Base-by-base conservation (phyloP, 495 filamentous ascomycete genomes). In the Podospora anserina region DNA sequence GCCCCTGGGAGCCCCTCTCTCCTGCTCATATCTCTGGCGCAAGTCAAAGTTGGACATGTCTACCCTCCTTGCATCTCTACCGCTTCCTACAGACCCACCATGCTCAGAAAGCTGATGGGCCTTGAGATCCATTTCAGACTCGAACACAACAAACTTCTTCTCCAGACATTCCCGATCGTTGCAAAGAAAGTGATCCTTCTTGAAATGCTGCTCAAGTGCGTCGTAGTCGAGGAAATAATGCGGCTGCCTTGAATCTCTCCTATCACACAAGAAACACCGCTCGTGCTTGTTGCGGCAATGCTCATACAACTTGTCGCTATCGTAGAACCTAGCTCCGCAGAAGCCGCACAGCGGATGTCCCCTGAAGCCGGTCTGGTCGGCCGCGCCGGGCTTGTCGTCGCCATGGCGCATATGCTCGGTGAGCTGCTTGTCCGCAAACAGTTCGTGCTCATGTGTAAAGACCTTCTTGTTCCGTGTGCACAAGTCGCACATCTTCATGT, bases 81-180 rank as follows among this genome's bases (percentile, higher is more conserved):
- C 92, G 72, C 97, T 97, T 0, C 71, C 74, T 2, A 72, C 27
- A 27, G 70, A 71, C 64, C 69, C 70, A 2, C 70, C 76, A 53
- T 80, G 73, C 68, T 79, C 78, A 65, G 72, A 77, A 11, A 80
- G 73, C 70, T 78, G 74, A 54, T 81, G 81, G 5, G 74, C 73
- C 75, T 97, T 96, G 32, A 99, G 78, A 77, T 98, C 95, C 82
- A 99, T 89, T 72, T 96, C 90, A 0, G 92, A 92, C 61, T 90
- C 92, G 69, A 99, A 99, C 1, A 97, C 96, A n/a, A 97, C 88
- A 72, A 97, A 97, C 78, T 97, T 98, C 85, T 97, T 97, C 68
- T 98, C 95, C 75, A 93, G 72, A 68, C 95, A 99, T 66, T 97
- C 94, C 68, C 82, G 81, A 67, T 99, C 94, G 1, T 84, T 74